Evolutionary conservation across 2,329 filamentous ascomycete species (phyloP), one percentile per base, ranked within the genome.

Genomic region (Fusarium redolens): DNA sequence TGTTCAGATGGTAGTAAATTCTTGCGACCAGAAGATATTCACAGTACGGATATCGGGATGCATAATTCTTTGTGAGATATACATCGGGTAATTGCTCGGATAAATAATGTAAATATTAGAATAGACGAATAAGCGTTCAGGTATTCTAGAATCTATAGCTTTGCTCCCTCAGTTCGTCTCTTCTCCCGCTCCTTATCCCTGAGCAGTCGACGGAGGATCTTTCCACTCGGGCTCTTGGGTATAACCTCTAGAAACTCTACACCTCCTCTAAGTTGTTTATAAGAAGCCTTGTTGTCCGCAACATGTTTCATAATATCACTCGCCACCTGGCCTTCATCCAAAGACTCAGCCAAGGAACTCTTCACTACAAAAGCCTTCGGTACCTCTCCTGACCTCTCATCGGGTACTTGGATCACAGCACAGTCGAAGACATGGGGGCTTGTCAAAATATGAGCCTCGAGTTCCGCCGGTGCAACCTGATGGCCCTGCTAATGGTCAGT

Each of bases 381-480:
- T 1, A 91, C 86, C 77, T 92, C 90, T 8, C 88, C 89, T 4
- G 89, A 87, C 41, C 86, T 84, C 7, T 85, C 83, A 56, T 90
- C 85, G 0, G 89, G 91, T 1, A 94, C 84, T 20, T 91, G 90
- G 65, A 95, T 93, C 17, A 95, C 92, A 30, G 92, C 91, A 69
- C 91, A 92, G 80, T 95, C 93, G 18, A 89, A 88, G 25, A 95
- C 92, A 20, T 87, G 85, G 0, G 89, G 88, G 77, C 95, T 92
- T 0, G 89, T 87, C 20, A 95, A 87, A 9, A 95, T 85, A 73
- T 93, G 92, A 3, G 92, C 91, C 81, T 95, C 93, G 3, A 95
- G 87, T 77, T 95, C 93, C 2, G 93, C 93, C 0, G 93, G 93
- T 7, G 93, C 92, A 31, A 95, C 93, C 87, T 95, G 93, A 59